phyloP scores from a whole-genome alignment of 768 basidiomycete genomes.

The Phylloporus scabripes region DNA sequence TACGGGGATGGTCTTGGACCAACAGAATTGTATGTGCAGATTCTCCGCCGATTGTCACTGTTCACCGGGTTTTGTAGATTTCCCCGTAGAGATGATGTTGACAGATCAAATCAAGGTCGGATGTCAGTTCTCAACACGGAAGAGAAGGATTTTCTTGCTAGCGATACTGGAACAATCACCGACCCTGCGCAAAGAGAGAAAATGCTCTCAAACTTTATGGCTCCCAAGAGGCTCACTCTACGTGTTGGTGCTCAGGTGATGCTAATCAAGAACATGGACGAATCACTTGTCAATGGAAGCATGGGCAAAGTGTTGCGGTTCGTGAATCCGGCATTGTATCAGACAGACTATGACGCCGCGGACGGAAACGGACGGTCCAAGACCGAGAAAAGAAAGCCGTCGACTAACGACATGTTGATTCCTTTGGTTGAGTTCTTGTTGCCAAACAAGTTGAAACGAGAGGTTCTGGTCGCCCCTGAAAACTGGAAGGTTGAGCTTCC shows the following conservation, averaged over 20 bases:
- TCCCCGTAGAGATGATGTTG: slow-evolving; percentile 89
- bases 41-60: not conserved
- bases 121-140: slow-evolving; percentile 57
- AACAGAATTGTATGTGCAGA: slow-evolving; percentile 73
- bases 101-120: slow-evolving; percentile 69
- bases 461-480: slow-evolving; percentile 62
- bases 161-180: slow-evolving; percentile 56
- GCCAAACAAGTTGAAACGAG: slow-evolving; percentile 50
- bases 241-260: slow-evolving; percentile 86
- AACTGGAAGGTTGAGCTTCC: slow-evolving; percentile 84
- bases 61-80: slow-evolving; percentile 49
- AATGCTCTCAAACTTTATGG: slow-evolving; percentile 89
- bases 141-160: slow-evolving; percentile 46
- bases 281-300: slow-evolving; percentile 88
- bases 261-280: slow-evolving; percentile 93
- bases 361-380: slow-evolving; percentile 33
- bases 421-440: slow-evolving; percentile 79
- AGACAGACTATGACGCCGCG: slow-evolving; percentile 37
- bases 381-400: slow-evolving; percentile 25
- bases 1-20: slow-evolving; percentile 81
- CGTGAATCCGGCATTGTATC: slow-evolving; percentile 45
- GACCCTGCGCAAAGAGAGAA: slow-evolving; percentile 62
- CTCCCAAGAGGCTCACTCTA: slow-evolving; percentile 60
- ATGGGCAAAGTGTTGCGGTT: slow-evolving; percentile 85
- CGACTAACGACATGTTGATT: slow-evolving; percentile 36